These are phyloP conservation scores for Gossypium turneri DNA, from an alignment of 345 rosid genomes.

Conservation along the genomic window DNA sequence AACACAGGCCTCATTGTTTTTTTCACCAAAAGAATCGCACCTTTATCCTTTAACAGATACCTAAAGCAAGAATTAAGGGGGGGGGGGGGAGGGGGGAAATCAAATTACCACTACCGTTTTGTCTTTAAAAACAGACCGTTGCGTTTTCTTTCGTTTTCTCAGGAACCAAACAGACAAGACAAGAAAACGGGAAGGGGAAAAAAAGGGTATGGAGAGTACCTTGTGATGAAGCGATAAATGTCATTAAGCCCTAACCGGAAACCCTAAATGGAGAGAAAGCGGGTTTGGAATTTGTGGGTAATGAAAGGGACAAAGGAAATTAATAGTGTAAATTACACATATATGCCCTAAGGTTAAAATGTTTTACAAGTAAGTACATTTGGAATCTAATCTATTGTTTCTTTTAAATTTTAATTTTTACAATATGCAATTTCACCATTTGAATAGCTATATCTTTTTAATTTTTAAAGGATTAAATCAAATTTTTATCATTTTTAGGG, in stretches of 20 bases:
- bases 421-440: too few relatives aligned
- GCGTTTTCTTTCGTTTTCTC: neutral
- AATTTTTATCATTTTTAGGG: too few relatives aligned
- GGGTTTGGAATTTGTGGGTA: neutral
- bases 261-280: conserved; percentile 1
- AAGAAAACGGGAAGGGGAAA: neutral
- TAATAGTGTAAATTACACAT: neutral
- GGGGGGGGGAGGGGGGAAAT: too few relatives aligned
- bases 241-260: neutral
- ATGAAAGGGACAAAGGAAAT: neutral
- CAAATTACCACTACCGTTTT: neutral
- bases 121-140: neutral
- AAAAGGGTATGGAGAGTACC: conserved; percentile 5
- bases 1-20: conserved; percentile 55
- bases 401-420: too few relatives aligned
- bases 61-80: neutral
- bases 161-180: conserved; percentile 8
- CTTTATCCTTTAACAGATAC: conserved; percentile 7
- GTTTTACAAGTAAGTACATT: too few relatives aligned
- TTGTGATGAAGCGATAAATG: neutral
- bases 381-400: too few relatives aligned
- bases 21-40: neutral
- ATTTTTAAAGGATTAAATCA: too few relatives aligned
- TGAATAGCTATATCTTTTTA: too few relatives aligned
- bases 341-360: neutral